Base-by-base conservation (phyloP, 192 early-diverging fungal genomes). In the Backusella parvicylindrica region DNA sequence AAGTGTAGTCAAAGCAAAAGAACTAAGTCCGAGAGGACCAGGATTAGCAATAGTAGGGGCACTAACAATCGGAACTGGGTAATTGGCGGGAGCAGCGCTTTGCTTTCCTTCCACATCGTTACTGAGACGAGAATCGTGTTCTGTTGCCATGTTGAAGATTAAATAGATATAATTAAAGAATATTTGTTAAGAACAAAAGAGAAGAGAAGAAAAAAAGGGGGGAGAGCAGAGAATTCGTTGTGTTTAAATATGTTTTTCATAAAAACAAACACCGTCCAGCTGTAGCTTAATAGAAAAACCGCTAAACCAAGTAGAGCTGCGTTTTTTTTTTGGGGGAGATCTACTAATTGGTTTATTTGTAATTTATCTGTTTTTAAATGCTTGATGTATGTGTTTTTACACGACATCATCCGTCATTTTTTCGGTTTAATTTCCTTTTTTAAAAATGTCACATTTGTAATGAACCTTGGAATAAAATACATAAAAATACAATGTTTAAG, bases 1-100 rank as follows among this genome's bases (percentile, higher is more conserved):
- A 74, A 95, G 85, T 23, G 90, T 92, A 6, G 89, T 89, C 67
- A 90, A 65, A 50, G 90, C 89, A 72, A 90, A 92, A 15, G 88
- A 78, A 30, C 75, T 85, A 9, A 91, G 81, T 64, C 90, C 90
- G 40, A 91, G 75, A 50, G 89, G 90, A 67, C 82, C 89, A 21
- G 90, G 90, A 70, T 91, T 91, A 16, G 82, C 87, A 43, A 87
- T 84, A 21, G 86, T 81, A 13, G 87, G 87, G 4, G 82, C 65
- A 35, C 81, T 72, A 33, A 41, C 53, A n/a, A 75, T 31, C 26
- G 74, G 38, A 4, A 60, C 53, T 9, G 23, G 53, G 12, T 60
- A 60, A 28, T 28, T 60, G 23, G 23, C 53, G 12, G 23, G 53
- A 28, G 11, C 53, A 60, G 18, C n/a, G 18, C 23, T 28, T 60